Base-by-base conservation (phyloP, 208 protist genomes). In the Crithidia thermophila region DNA sequence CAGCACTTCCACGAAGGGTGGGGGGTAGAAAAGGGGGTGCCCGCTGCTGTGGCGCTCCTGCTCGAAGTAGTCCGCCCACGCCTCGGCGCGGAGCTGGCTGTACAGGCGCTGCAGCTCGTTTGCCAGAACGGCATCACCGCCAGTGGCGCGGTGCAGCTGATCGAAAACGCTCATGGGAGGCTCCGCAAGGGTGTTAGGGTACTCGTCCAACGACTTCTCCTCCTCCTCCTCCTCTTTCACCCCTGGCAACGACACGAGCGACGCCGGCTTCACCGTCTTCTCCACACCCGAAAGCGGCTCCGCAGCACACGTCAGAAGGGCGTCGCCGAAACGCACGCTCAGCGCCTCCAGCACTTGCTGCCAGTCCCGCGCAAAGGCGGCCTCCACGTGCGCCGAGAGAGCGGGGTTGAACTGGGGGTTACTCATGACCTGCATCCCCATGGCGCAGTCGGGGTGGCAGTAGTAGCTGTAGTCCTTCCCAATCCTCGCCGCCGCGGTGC, bases 61-160 rank as follows among this genome's bases (percentile, higher is more conserved):
- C 33, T 75, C 81, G 57, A 86, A 85, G 80, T 93, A 90, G n/a
- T 80, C 63, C 56, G 68, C 51, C 84, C 84, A 90, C 28, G 77
- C 71, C 28, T 89, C 84, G 58, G 83, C 75, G 21, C 87, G 84
- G 21, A 90, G 70, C 43, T 85, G 84, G 31, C 73, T 53, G 61
- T 77, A 85, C 25, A 76, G 62, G 27, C 55, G 47, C 14, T 28
- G 25, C 33, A 76, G 60, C 62, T 68, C 69, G 14, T 65, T 33
- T 6, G 52, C 59, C 0, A 75, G 31, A 0, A 18, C 27, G 23
- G 60, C 20, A 33, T 66, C 28, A 16, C 49, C 63, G 3, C 28
- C n/a, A 9, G 34, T 37, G 34, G 52, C 37, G 39, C 37, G 18
- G 8, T n/a, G 8, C 13, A 46, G 40, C 40, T 20, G 9, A 21